Evolutionary conservation across 805 yeast genomes (phyloP), one percentile per base, ranked within the genome.

Genomic region (Starmerella tilneyi): DNA sequence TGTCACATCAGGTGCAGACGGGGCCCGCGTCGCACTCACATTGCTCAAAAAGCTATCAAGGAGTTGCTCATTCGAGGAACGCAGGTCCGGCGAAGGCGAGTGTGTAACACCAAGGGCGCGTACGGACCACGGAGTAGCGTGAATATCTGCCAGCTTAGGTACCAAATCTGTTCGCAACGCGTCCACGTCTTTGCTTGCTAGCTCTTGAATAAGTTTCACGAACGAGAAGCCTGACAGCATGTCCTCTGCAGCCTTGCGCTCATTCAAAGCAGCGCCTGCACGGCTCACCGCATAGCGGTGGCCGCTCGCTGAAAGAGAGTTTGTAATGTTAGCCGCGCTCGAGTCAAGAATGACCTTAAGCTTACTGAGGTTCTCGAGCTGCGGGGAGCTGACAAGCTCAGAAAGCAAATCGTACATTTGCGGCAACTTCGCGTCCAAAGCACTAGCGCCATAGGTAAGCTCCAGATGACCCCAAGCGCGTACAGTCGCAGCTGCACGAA

Each of bases 221-320:
- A 88, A 95, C 35, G 74, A 74, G 42, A 92, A 67, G n/a, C 97
- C 97, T 28, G 72, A 64, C 13, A 86, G 62, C 9, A 66, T 57
- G 56, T 89, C 94, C 44, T 69, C 69, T 16, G 86, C 69, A 5
- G 76, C 70, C 44, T 75, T 76, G 16, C 77, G 69, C 1, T 73
- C 65, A 2, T 85, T 76, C 3, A 85, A 62, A 23, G 74, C 71
- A 0, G 94, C 72, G 20, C 75, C 68, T 2, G 94, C 79, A 55
- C 68, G 74, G 5, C 77, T 69, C 53, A 77, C 72, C 2, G 97
- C 95, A 63, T 74, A 88, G 1, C 79, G 67, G 59, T 92, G 96
- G 0, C 98, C 98, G 45, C 81, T 69, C 46, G 88, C 92, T 9
- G 95, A 88, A 42, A 92, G 76, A 6, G 74, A 69, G 56, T 88